Percentiles rank a stretch among this genome's conserved stretches.
These are phyloP conservation scores for Ogataea ganodermae DNA, from an alignment of 805 yeast genomes.

Conservation along the genomic window DNA sequence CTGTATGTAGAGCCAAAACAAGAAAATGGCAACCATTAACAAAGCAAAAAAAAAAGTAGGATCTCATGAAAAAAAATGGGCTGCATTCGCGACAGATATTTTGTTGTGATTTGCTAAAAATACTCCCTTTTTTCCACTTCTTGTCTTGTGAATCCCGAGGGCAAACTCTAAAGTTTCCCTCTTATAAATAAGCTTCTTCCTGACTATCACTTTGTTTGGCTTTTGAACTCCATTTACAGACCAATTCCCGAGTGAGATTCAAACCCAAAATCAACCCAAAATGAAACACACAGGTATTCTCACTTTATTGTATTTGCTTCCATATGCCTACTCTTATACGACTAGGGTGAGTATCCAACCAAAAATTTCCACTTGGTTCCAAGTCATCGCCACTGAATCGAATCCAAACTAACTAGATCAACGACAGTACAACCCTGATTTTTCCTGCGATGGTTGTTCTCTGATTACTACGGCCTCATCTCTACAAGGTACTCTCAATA, in stretches of 20 bases:
- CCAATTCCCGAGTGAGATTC: background rate
- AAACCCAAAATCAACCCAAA: background rate
- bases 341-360: constrained; percentile 18
- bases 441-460: constrained; percentile 30
- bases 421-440: constrained; percentile 30
- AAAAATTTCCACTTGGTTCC: too few relatives aligned
- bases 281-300: background rate
- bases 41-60: background rate
- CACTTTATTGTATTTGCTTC: background rate
- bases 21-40: background rate
- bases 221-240: too few relatives aligned
- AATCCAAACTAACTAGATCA: background rate
- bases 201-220: too few relatives aligned
- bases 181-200: background rate
- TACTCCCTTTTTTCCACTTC: background rate
- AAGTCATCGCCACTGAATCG: too few relatives aligned
- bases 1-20: background rate
- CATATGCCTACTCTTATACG: constrained; percentile 9
- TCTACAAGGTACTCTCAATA: constrained; percentile 28
- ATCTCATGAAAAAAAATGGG: background rate
- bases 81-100: background rate
- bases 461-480: constrained; percentile 31
- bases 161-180: background rate
- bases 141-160: background rate
- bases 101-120: background rate